Evolutionary conservation across 163 green algal genomes (phyloP), one percentile per base, ranked within the genome.

Genomic region (Chlorella variabilis): DNA sequence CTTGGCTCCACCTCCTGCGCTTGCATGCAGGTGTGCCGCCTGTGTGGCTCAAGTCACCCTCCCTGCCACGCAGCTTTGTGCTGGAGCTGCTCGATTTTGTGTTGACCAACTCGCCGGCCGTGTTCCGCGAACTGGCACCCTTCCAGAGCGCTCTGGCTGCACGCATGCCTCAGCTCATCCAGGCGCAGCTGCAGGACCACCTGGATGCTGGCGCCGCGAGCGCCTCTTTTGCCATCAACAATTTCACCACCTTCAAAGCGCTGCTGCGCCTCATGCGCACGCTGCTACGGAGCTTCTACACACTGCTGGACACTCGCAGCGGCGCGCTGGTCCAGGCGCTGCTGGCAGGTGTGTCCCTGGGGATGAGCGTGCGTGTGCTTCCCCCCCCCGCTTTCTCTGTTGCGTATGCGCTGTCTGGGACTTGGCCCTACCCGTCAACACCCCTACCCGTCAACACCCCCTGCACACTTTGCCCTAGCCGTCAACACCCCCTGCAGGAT

Each of bases 1-100:
- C n/a, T n/a, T n/a, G n/a, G n/a, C n/a, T n/a, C n/a, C n/a, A n/a
- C n/a, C n/a, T n/a, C n/a, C n/a, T n/a, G n/a, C n/a, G n/a, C n/a
- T n/a, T 39, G 63, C 36, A 4, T 41, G 56, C 54, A 80, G 88
- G 84, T n/a, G 39, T 38, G 45, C 83, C 79, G 56, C 75, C 87
- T 20, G 42, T n/a, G 23, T 97, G 93, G 93, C 84, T 97, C 36
- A 88, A 90, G 31, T 88, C 89, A 6, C 89, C 90, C 4, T 82
- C 84, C 1, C 81, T 96, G 25, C 89, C 91, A 1, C 85, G 92
- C 21, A 78, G 89, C 6, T 96, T 98, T 80, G 87, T 96, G 77
- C 83, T 98, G 63, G 95, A 98, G 66, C 86, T 98, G 61, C 85
- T 98, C 42, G 94, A 98, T 82, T 97, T 93, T 89, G 90, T 97